Evolutionary conservation across 2,329 filamentous ascomycete species (phyloP).

Genomic region (Fusarium dlaminii): DNA sequence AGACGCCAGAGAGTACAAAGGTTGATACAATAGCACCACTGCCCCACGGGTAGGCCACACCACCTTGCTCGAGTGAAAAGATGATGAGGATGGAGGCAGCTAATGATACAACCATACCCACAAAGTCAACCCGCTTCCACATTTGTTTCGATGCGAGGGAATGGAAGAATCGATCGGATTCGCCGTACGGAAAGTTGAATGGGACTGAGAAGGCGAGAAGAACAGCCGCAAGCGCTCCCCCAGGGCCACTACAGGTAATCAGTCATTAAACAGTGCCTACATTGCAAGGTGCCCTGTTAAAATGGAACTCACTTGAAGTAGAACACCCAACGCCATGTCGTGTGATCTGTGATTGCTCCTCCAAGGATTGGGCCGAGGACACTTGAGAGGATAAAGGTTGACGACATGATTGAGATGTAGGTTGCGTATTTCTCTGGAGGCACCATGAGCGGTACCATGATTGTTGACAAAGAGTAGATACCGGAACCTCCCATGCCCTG

Average conservation of each 20-base stretch:
- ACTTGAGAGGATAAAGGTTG: conserved; percentile 8
- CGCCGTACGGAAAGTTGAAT: conserved; percentile 1
- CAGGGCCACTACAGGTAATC: background rate
- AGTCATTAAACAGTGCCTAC: too few species aligned
- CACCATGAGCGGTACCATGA: conserved; percentile 20
- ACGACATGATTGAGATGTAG: conserved; percentile 27
- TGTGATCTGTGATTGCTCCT: conserved; percentile 12
- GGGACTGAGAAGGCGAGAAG: conserved; percentile 9
- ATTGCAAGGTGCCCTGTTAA: background rate
- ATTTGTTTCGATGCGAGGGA: background rate
- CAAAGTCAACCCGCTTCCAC: conserved; percentile 21
- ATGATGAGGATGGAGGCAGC: conserved; percentile 56
- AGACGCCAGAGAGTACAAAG: conserved; percentile 2
- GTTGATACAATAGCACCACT: conserved; percentile 50
- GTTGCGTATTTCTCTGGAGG: conserved; percentile 15
- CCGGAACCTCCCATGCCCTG: conserved; percentile 29
- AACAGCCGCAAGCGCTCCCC: conserved; percentile 3
- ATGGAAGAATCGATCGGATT: background rate
- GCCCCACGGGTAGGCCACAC: conserved; percentile 54
- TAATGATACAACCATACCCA: conserved; percentile 48
- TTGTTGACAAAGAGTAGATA: conserved; percentile 23
- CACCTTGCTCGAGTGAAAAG: conserved; percentile 56
- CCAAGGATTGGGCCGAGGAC: conserved; percentile 9
- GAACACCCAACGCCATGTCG: conserved; percentile 14
- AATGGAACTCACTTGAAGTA: conserved; percentile 10